Evolutionary conservation across 2,329 filamentous ascomycete genomes (phyloP).

Genomic region (Alternaria sp.): DNA sequence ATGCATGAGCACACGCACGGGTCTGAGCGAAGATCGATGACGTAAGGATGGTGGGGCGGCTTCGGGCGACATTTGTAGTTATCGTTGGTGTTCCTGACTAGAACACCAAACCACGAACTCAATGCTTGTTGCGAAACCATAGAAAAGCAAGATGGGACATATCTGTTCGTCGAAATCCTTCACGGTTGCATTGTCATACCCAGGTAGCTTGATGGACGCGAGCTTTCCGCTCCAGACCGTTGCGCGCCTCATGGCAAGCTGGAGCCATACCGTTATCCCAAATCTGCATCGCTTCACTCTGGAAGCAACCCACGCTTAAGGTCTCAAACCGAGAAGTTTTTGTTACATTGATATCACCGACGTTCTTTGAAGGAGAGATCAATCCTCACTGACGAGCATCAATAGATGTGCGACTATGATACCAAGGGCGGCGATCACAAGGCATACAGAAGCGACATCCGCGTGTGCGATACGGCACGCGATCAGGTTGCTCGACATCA

Average conservation of each 20-base stretch:
- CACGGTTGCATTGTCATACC: no score
- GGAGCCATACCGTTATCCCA: background rate
- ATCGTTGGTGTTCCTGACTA: background rate
- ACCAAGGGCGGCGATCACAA: background rate
- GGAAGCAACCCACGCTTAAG: background rate
- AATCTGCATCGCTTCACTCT: background rate
- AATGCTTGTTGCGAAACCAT: no score
- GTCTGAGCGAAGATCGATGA: background rate
- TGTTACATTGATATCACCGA: background rate
- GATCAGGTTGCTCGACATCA: no score
- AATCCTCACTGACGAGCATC: background rate
- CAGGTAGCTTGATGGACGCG: background rate
- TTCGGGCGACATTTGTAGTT: background rate
- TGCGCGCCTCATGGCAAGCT: background rate
- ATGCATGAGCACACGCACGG: background rate
- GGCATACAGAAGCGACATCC: background rate
- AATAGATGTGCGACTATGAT: background rate
- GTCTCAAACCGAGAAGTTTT: no score
- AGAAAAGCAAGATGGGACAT: no score
- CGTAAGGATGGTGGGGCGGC: background rate
- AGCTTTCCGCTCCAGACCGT: background rate
- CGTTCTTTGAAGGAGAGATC: accelerated
- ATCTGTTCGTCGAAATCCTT: no score
- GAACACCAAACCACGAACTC: no score
- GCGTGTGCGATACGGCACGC: background rate